Evolutionary conservation across 2,329 filamentous ascomycete genomes (phyloP), one percentile per base, ranked within the genome.

Genomic region (Chalara sp.): DNA sequence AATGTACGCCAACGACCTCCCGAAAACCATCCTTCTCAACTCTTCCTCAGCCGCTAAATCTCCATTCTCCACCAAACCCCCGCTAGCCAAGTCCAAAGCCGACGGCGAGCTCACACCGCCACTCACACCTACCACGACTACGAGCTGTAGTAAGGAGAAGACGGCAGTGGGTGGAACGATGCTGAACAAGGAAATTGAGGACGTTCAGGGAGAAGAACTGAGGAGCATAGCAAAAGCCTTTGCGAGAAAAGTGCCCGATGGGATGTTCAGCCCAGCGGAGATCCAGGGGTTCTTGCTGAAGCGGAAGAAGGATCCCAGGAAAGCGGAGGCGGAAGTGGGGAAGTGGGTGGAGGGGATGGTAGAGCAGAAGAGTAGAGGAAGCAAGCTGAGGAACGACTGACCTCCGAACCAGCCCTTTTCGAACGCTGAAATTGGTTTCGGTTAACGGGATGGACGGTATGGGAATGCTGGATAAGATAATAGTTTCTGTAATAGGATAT

Each of bases 241-340:
- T 58, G 73, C 76, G 1, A 57, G 66, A 2, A 68, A 72, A 48
- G 74, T 86, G n/a, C 78, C 79, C 0, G 66, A 72, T n/a, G 68
- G 65, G 2, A 64, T 67, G 41, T 76, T 83, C 54, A 76, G 73
- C 29, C 80, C 82, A 0, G 83, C 83, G 0, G 77, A 84, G 64
- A 77, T 86, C 41, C 81, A 85, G 63, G 81, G 81, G 0, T 86
- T 83, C 63, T 60, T 86, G 52, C 67, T 85, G 44, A 82, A 80
- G 65, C 68, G 79, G 42, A 85, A 84, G 68, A 78, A 76, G 67
- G 71, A 74, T 35, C 81, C 81, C 6, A 67, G 69, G 7, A 70
- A 72, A 57, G 81, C 83, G 2, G 61, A 83, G 33, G 67, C 68
- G 21, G 78, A 83, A 60, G 75, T 74, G 2, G 68, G 69, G 2